Percentiles rank a stretch among this genome's conserved stretches.
Evolutionary conservation across 2,329 filamentous ascomycete genomes (phyloP).

Genomic region (Fusarium humuli): DNA sequence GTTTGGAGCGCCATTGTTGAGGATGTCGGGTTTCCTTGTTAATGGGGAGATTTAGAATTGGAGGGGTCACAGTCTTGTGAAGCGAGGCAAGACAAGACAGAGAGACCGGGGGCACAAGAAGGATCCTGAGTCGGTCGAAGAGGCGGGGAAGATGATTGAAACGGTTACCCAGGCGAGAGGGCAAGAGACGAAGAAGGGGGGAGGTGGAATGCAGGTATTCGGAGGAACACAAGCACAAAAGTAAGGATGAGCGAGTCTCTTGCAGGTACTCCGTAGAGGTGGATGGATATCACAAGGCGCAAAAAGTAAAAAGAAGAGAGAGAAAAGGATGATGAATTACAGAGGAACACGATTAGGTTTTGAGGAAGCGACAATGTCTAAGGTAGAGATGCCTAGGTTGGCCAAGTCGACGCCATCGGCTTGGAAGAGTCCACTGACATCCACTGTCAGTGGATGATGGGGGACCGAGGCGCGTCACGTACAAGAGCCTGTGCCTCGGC

Average conservation of each 20-base stretch:
- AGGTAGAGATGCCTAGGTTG: neutral
- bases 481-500: constrained; percentile 44
- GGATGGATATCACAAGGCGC: constrained; percentile 4
- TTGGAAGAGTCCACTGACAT: constrained; percentile 1
- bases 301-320: constrained; percentile 7
- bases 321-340: constrained; percentile 1
- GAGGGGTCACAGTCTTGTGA: constrained; percentile 24
- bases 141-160: constrained; percentile 22
- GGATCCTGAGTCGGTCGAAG: constrained; percentile 9
- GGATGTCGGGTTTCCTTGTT: constrained; percentile 7
- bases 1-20: constrained; percentile 50
- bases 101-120: constrained; percentile 16
- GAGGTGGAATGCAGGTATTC: constrained; percentile 16
- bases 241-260: neutral
- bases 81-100: constrained; percentile 25
- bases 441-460: constrained; percentile 15
- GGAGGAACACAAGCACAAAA: constrained; percentile 28
- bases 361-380: constrained; percentile 23
- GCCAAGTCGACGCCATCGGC: constrained; percentile 28
- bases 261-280: constrained; percentile 1
- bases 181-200: neutral
- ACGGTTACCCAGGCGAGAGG: constrained; percentile 16
- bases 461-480: constrained; percentile 43
- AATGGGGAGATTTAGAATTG: constrained; percentile 2
- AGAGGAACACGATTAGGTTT: constrained; percentile 37